A percentile compares a stretch with the other conserved stretches of the same genome.
Conservation (phyloP, 768 basidiomycete genomes). For the Crepidotus variabilis region DNA sequence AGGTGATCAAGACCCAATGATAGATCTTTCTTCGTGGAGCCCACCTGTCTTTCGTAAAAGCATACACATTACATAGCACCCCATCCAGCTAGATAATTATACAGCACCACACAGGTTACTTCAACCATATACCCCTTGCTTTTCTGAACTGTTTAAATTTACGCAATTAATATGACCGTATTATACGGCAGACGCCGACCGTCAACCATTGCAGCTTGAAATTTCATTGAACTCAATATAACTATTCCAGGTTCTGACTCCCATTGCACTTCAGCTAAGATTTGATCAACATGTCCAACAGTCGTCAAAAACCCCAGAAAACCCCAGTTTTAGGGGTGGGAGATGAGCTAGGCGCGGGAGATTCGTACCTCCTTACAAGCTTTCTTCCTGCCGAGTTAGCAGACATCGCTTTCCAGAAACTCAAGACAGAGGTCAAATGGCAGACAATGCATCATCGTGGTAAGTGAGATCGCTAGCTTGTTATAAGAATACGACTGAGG, state of each 20-base stretch:
- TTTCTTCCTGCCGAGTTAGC: slow-evolving; percentile 57
- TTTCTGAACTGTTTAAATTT: background rate
- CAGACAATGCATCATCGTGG: slow-evolving; percentile 73
- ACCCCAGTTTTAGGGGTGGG: slow-evolving; percentile 19
- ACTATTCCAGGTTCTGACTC: background rate
- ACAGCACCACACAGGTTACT: too few relatives aligned
- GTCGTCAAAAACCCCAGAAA: background rate
- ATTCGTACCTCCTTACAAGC: slow-evolving; percentile 56
- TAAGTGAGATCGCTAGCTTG: slow-evolving; percentile 27
- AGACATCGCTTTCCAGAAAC: slow-evolving; percentile 49
- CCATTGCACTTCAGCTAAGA: background rate
- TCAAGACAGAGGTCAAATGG: slow-evolving; percentile 69
- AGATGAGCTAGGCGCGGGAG: slow-evolving; percentile 56
- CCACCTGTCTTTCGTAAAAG: too few relatives aligned
- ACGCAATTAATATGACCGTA: background rate
- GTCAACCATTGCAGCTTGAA: background rate
- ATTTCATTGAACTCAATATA: background rate
- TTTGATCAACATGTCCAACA: background rate
- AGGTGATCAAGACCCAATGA: background rate
- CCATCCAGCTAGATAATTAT: too few relatives aligned
- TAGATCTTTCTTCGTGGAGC: background rate
- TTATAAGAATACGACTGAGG: background rate
- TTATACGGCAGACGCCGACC: background rate
- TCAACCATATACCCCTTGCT: too few relatives aligned
- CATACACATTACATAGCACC: too few relatives aligned